These are phyloP conservation scores for Aspergillus bridgeri DNA, from an alignment of 495 filamentous ascomycete species.

Conservation along the genomic window DNA sequence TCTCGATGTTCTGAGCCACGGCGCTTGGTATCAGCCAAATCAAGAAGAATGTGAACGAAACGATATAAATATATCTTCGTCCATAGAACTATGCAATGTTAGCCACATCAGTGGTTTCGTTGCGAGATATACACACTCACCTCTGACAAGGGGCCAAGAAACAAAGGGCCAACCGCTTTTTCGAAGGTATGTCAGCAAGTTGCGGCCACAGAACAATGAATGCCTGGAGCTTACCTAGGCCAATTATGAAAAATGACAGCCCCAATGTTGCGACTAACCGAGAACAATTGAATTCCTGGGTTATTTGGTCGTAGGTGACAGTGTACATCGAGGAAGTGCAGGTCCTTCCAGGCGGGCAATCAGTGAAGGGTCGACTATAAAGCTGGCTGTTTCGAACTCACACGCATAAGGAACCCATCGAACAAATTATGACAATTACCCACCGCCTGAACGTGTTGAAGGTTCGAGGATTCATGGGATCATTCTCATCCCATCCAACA, in stretches of 20 bases:
- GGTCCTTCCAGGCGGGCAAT: constrained; percentile 47
- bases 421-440: constrained; percentile 71
- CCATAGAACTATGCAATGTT: constrained; percentile 78
- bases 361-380: neutral
- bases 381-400: constrained; percentile 44
- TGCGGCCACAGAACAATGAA: constrained; percentile 22
- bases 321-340: constrained; percentile 89
- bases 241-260: constrained; percentile 74
- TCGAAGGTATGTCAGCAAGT: constrained; percentile 3
- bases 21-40: constrained; percentile 89
- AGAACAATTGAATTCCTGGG: constrained; percentile 66
- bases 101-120: neutral
- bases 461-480: constrained; percentile 69
- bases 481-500: constrained; percentile 70
- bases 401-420: constrained; percentile 76
- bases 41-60: constrained; percentile 72
- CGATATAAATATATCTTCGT: constrained; percentile 77
- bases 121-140: constrained; percentile 25
- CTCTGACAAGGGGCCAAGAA: constrained; percentile 64
- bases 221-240: constrained; percentile 41
- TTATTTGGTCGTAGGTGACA: constrained; percentile 78
- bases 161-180: constrained; percentile 65
- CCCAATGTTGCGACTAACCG: constrained; percentile 74
- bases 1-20: constrained; percentile 76
- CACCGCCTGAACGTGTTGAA: constrained; percentile 69